Evolutionary conservation across 2,329 filamentous ascomycete genomes (phyloP).

Genomic region (Lachnellula arida): DNA sequence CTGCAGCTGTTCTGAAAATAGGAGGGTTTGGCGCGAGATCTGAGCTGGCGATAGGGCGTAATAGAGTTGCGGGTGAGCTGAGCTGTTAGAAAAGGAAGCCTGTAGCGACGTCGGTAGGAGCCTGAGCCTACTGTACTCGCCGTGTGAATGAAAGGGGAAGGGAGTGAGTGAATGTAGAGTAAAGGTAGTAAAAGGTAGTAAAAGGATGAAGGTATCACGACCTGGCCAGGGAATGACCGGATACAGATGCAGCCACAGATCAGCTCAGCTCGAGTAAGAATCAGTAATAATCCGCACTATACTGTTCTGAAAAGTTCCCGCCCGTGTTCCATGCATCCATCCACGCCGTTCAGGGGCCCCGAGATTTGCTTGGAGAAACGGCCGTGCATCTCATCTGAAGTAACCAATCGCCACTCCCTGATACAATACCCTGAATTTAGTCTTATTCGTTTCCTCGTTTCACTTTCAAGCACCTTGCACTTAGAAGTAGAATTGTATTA

Average conservation of each 20-base stretch:
- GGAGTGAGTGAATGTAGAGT: neutral
- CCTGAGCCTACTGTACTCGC: neutral
- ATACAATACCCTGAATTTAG: neutral
- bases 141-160: neutral
- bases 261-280: too few species aligned
- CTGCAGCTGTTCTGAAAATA: too few species aligned
- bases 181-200: too few species aligned
- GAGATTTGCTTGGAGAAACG: neutral
- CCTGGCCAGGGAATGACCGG: too few species aligned
- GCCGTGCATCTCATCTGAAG: neutral
- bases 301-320: too few species aligned
- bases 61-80: neutral
- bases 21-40: neutral
- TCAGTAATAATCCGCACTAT: too few species aligned
- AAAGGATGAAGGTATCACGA: constrained; percentile 3
- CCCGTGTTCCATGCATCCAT: too few species aligned
- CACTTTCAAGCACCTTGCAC: neutral
- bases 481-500: too few species aligned
- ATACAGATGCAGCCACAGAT: too few species aligned
- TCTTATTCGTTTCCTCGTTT: neutral
- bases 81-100: too few species aligned
- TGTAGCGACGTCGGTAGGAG: neutral
- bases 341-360: too few species aligned
- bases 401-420: neutral
- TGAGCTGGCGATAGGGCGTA: neutral